Percentiles rank a stretch among this genome's conserved stretches.
Evolutionary conservation across 164 flowering plant genomes (phyloP).

Genomic region (Vitis cinerea): DNA sequence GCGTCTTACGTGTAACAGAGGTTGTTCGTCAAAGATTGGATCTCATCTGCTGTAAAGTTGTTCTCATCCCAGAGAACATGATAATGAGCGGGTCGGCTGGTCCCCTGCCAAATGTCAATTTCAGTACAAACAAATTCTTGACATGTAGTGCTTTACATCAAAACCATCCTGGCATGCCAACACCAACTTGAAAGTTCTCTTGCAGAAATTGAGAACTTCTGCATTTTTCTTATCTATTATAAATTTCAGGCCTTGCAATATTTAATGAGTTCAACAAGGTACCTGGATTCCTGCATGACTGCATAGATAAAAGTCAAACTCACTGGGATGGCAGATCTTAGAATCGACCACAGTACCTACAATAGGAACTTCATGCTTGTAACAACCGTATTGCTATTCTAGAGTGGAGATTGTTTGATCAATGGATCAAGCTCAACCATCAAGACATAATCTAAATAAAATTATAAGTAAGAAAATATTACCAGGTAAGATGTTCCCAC

Average conservation of each 20-base stretch:
- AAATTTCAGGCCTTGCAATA: too few species aligned
- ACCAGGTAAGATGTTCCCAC: slow-evolving; percentile 51
- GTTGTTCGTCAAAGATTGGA: slow-evolving; percentile 71
- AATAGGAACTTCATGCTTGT: background rate
- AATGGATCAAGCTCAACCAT: background rate
- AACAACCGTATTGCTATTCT: too few species aligned
- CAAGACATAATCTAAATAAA: too few species aligned
- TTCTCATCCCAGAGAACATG: slow-evolving; percentile 84
- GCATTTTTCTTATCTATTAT: too few species aligned
- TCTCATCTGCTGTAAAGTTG: slow-evolving; percentile 64
- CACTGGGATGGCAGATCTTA: slow-evolving; percentile 63
- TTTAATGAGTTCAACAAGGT: background rate
- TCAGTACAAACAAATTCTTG: background rate
- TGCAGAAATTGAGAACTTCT: too few species aligned
- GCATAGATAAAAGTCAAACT: slow-evolving; percentile 63
- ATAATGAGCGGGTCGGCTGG: slow-evolving; percentile 79
- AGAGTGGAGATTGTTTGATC: background rate
- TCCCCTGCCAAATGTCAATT: slow-evolving; percentile 46
- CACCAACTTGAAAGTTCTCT: too few species aligned
- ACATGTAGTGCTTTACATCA: background rate
- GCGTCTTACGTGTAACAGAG: slow-evolving; percentile 63
- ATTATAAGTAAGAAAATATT: background rate
- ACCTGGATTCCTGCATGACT: slow-evolving; percentile 77
- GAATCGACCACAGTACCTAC: slow-evolving; percentile 75
- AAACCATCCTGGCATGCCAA: too few species aligned